Evolutionary conservation across 305 asterid species (phyloP), one percentile per base, ranked within the genome.

Genomic region (Stenogyne calaminthoides): DNA sequence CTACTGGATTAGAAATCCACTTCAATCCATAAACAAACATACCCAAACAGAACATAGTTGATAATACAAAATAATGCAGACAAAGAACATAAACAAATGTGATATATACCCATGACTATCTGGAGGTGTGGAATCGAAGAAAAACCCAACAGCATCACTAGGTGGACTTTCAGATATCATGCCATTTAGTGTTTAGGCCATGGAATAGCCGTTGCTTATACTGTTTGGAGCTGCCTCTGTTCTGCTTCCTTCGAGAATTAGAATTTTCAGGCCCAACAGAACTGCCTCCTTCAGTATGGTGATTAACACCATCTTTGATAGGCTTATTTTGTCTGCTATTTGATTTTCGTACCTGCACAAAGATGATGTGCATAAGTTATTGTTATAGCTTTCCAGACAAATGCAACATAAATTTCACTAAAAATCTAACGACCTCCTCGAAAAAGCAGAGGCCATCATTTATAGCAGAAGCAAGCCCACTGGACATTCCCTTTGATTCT

Each of bases 41-140:
- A 32, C n/a, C 58, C 56, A 52, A 19, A 75, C 67, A 73, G 70
- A 55, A 51, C 15, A 51, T 72, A 78, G 42, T 51, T 74, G 42
- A 44, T 15, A 6, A 22, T 27, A 64, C 52, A 64, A 61, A 42
- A 67, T 20, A 16, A 77, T 66, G 52, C 46, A 67, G 61, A 56
- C 52, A 29, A 76, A 80, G 15, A 52, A 40, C 67, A 55, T 36
- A 54, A 59, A 55, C 42, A 72, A 63, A 11, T 15, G 29, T 22
- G 63, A 66, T 64, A 74, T 95, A 85, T 83, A 91, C 98, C 85
- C 95, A 54, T 79, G 88, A 85, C 82, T 75, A 64, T 94, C 97
- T 25, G 97, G 97, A 77, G 97, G 96, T 44, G 99, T 91, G 75
- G 97, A 87, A 64, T 97, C 93, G 88, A 94, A 92, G 92, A 88